Conservation (phyloP, 1,284 basidiomycete genomes). For the Ustilago lituana region DNA sequence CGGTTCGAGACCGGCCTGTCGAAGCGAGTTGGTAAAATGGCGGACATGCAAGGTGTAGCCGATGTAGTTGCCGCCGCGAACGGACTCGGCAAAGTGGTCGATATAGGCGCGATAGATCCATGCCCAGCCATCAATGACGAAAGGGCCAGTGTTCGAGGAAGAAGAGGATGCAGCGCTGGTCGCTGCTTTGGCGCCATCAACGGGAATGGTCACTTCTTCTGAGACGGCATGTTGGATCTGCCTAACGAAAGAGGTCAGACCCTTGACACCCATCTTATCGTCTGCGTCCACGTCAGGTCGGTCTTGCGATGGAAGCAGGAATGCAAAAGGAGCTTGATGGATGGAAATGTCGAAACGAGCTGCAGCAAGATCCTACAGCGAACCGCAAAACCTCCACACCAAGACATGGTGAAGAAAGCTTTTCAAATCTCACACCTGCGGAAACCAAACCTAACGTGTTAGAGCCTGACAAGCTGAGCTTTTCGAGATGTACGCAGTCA, state of each 20-base stretch:
- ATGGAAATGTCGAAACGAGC: no score
- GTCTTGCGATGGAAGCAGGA: no score
- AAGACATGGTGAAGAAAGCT: neutral
- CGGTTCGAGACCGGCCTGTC: slow-evolving; percentile 37
- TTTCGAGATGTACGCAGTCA: no score
- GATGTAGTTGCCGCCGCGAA: slow-evolving; percentile 48
- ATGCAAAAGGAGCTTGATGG: no score
- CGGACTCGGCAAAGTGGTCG: slow-evolving; percentile 43
- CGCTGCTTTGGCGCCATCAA: slow-evolving; percentile 1
- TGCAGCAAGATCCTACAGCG: no score
- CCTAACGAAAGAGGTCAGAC: slow-evolving; percentile 48
- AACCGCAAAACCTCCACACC: neutral
- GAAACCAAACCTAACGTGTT: no score
- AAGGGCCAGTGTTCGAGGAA: slow-evolving; percentile 1
- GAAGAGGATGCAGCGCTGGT: slow-evolving; percentile 8
- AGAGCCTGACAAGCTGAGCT: no score
- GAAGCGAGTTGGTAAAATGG: slow-evolving; percentile 25
- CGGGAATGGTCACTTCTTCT: slow-evolving; percentile 31
- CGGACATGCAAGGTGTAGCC: slow-evolving; percentile 30
- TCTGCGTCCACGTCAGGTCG: no score
- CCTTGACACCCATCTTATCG: slow-evolving; percentile 50
- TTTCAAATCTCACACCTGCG: no score
- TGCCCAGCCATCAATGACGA: slow-evolving; percentile 58
- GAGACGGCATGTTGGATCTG: slow-evolving; percentile 34
- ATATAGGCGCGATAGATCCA: slow-evolving; percentile 55